Evolutionary conservation across 176 grass and related monocot species (phyloP).

Genomic region (Aegilops sharonensis): DNA sequence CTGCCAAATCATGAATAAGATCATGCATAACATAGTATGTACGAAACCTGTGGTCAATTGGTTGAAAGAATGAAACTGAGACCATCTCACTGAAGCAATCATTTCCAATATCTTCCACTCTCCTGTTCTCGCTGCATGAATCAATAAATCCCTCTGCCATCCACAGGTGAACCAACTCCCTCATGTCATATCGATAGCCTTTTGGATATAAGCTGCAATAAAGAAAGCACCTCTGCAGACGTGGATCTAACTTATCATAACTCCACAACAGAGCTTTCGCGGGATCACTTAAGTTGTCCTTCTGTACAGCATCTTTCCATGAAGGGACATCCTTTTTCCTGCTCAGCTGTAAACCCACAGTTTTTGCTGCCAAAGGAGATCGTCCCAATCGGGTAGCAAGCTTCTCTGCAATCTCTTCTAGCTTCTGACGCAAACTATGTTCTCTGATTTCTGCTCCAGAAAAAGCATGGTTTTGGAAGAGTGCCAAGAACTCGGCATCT

Average conservation of each 20-base stretch:
- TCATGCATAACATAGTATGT: not conserved
- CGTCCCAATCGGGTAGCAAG: not conserved
- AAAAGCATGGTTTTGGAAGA: slow-evolving; percentile 12
- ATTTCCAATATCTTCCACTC: not conserved
- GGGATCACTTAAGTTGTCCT: not conserved
- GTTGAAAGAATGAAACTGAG: not conserved
- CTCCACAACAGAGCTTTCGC: not conserved
- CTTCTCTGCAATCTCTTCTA: not conserved
- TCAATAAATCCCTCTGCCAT: not conserved
- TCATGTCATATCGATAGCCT: rapidly evolving
- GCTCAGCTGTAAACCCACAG: not conserved
- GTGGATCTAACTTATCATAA: slow-evolving; percentile 11
- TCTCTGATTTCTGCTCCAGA: not conserved
- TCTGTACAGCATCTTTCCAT: not conserved
- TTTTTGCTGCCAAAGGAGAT: slow-evolving; percentile 24
- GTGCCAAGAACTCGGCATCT: not conserved
- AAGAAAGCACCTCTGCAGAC: not conserved
- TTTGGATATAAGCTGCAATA: slow-evolving; percentile 27
- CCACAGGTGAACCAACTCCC: not conserved
- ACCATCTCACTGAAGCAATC: slow-evolving; percentile 1
- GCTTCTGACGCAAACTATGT: not conserved
- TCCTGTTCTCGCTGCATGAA: not conserved
- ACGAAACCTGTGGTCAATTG: not conserved
- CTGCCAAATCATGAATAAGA: not conserved
- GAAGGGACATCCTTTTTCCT: not conserved